Base-by-base conservation (phyloP, 2,329 filamentous ascomycete genomes). In the Ceratocystis variospora region DNA sequence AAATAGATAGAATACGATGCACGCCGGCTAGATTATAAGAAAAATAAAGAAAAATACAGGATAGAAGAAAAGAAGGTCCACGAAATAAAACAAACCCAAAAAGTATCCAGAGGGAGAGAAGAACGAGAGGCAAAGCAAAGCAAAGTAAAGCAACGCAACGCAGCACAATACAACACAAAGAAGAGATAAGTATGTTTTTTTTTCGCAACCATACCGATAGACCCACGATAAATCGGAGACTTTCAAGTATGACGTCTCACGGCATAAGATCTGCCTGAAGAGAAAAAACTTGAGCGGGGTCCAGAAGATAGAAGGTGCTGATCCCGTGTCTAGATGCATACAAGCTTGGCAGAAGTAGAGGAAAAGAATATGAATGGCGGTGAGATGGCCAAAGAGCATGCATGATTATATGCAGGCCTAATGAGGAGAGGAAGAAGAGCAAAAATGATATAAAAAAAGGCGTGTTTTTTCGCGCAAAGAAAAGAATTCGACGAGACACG, bases 21-120 rank as follows among this genome's bases (percentile, higher is more conserved):
- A 33, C 37, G 62, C 33, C 46, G 46, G 41, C 63, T 63, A 64
- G 25, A 66, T 62, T 65, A 66, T 41, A 63, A 64, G 37, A 57
- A 63, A 41, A 68, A 61, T 67, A 53, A 31, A 33, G 17, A 28
- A 25, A 66, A 57, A 57, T 46, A 64, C 19, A 61, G 61, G 19
- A 66, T 37, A 62, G 61, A 28, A 37, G 50, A 63, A 61, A 33
- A 19, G 50, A n/a, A 12, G 44, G 37, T 61, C 7, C 7, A 66
- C 61, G 57, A 68, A 64, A 65, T n/a, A 46, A 63, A 33, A 41
- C 57, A 61, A 64, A 59, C 46, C 65, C 66, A 28, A 50, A 50
- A 63, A 41, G 50, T 64, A 50, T 15, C 46, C 15, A 62, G 55
- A 31, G 41, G 15, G 25, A 17, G 6, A 31, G 12, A 25, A 22